Conservation (phyloP, 805 yeast species). For the Jamesozyma gamospora region DNA sequence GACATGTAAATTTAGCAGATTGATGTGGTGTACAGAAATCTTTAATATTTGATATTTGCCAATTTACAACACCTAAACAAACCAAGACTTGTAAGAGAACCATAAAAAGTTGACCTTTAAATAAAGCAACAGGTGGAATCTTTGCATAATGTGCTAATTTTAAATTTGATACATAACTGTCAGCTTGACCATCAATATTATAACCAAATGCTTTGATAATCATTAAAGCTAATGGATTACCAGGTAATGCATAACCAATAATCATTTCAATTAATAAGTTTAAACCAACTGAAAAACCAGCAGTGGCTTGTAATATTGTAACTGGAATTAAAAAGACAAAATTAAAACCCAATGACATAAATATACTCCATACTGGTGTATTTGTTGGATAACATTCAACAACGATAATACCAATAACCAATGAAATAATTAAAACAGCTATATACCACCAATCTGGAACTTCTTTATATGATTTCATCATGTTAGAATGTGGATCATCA, state of each 20-base stretch:
- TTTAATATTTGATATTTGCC: constrained; percentile 28
- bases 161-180: constrained; percentile 46
- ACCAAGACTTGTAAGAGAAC: constrained; percentile 26
- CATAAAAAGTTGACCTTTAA: constrained; percentile 36
- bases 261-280: constrained; percentile 48
- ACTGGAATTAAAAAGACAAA: constrained; percentile 43
- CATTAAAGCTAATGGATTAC: constrained; percentile 46
- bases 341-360: constrained; percentile 43
- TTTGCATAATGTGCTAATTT: constrained; percentile 51
- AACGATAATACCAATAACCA: constrained; percentile 32
- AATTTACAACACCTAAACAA: constrained; percentile 28
- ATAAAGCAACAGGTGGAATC: constrained; percentile 49
- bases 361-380: constrained; percentile 53
- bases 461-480: constrained; percentile 49
- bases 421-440: constrained; percentile 35
- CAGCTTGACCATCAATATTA: constrained; percentile 56
- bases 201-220: constrained; percentile 44
- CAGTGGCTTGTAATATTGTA: constrained; percentile 38
- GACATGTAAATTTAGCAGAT: constrained; percentile 33
- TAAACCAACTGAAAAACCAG: constrained; percentile 40
- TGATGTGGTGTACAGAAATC: constrained; percentile 31
- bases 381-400: constrained; percentile 35
- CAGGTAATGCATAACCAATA: constrained; percentile 46
- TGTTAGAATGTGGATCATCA: constrained; percentile 46
- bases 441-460: constrained; percentile 59